Conservation (phyloP, 129 eudicot species). For the Apium graveolens region DNA sequence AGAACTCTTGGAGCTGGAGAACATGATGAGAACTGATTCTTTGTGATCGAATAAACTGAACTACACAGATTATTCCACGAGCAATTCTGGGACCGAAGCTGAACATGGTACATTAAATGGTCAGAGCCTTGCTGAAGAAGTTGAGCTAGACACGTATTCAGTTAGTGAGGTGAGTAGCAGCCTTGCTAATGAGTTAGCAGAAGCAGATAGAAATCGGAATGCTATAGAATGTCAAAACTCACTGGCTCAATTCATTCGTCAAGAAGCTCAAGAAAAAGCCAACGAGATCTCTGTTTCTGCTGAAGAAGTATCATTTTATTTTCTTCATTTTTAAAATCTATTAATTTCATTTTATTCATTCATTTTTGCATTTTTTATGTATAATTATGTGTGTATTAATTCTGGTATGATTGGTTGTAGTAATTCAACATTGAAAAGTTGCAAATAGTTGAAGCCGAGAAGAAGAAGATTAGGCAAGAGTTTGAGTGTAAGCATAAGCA, state of each 20-base stretch:
- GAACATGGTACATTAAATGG: constrained; percentile 1
- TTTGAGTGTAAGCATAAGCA: constrained; percentile 89
- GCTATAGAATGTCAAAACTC: not conserved
- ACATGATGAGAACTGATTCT: too few relatives aligned
- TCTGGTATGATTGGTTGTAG: constrained; percentile 19
- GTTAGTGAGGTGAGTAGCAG: constrained; percentile 7
- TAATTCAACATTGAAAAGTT: constrained; percentile 87
- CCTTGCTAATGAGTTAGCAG: constrained; percentile 8
- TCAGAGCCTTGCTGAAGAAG: constrained; percentile 14
- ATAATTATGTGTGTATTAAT: not conserved
- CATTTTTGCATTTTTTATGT: not conserved
- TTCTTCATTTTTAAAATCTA: not conserved
- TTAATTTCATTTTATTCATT: too few relatives aligned
- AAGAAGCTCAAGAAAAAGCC: too few relatives aligned
- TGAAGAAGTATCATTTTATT: too few relatives aligned
- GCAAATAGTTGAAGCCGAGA: constrained; percentile 94
- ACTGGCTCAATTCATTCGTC: too few relatives aligned
- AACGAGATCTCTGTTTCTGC: too few relatives aligned
- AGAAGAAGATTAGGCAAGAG: constrained; percentile 93
- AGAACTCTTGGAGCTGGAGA: too few relatives aligned
- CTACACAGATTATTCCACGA: constrained; percentile 13
- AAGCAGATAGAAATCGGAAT: not conserved
- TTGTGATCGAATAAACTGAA: constrained; percentile 19
- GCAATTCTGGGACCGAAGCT: constrained; percentile 9
- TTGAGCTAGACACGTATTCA: constrained; percentile 9